Percentiles rank a stretch among this genome's conserved stretches.
Conservation (phyloP, 768 basidiomycete genomes). For the Mycena venus region DNA sequence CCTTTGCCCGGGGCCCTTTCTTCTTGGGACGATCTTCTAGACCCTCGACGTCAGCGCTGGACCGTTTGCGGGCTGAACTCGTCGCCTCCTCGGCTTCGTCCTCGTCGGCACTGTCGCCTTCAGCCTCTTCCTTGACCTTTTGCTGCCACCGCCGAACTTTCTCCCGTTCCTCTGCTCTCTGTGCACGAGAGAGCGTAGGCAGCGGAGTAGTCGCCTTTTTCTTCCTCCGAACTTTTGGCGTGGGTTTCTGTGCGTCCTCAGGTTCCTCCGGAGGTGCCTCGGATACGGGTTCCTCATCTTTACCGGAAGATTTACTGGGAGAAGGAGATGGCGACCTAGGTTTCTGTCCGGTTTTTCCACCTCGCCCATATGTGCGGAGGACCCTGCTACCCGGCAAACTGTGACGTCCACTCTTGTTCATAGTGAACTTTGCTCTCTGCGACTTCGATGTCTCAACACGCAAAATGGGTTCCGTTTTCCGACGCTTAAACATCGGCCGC, state of each 20-base stretch:
- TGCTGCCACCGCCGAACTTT: slow-evolving; percentile 54
- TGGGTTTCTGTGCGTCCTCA: neutral
- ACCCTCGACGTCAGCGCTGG: slow-evolving; percentile 48
- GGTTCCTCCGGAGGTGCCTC: slow-evolving; percentile 18
- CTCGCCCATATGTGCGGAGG: slow-evolving; percentile 13
- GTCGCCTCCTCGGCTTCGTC: slow-evolving; percentile 20
- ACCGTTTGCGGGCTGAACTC: slow-evolving; percentile 45
- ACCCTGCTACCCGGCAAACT: slow-evolving; percentile 21
- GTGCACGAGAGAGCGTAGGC: slow-evolving; percentile 49
- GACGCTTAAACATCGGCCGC: slow-evolving; percentile 61
- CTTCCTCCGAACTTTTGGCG: slow-evolving; percentile 24
- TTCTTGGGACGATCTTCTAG: slow-evolving; percentile 50
- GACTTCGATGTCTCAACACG: slow-evolving; percentile 43
- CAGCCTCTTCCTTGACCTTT: slow-evolving; percentile 28
- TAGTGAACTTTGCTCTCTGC: slow-evolving; percentile 20
- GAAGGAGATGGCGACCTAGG: slow-evolving; percentile 10
- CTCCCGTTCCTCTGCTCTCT: slow-evolving; percentile 56
- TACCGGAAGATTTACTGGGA: slow-evolving; percentile 10
- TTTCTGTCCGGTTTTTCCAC: slow-evolving; percentile 9
- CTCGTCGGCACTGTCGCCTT: slow-evolving; percentile 37
- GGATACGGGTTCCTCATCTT: slow-evolving; percentile 21
- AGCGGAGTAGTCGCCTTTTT: slow-evolving; percentile 16
- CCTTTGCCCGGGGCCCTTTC: slow-evolving; percentile 39
- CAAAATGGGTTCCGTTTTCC: slow-evolving; percentile 57
- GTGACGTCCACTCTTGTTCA: slow-evolving; percentile 16